phyloP scores from a whole-genome alignment of 495 filamentous ascomycete species.

The Penicillium pancosmium region DNA sequence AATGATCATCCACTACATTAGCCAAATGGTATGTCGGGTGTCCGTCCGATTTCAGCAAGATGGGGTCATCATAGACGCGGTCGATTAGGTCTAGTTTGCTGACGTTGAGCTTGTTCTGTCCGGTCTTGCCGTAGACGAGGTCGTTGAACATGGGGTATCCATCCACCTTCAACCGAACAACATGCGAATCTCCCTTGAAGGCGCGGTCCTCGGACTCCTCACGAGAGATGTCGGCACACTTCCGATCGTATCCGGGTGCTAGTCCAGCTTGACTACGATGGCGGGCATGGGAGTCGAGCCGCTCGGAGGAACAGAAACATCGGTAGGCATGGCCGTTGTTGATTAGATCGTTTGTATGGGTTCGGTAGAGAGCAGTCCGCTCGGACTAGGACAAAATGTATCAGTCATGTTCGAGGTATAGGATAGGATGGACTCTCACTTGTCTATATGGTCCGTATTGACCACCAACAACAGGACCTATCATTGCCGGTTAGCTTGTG shows the following conservation, averaged over 20 bases:
- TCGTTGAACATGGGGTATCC: conserved; percentile 66
- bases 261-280: conserved; percentile 60
- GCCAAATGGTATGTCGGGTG: conserved; percentile 95
- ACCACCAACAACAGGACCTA: conserved; percentile 79
- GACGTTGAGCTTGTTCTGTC: conserved; percentile 49
- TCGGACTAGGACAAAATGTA: conserved; percentile 63
- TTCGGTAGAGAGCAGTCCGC: conserved; percentile 69
- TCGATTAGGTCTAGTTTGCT: conserved; percentile 46
- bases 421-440: conserved; percentile 44
- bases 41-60: conserved; percentile 88
- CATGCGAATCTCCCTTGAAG: conserved; percentile 67
- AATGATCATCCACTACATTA: conserved; percentile 93
- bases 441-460: conserved; percentile 85
- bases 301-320: conserved; percentile 84
- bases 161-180: conserved; percentile 72
- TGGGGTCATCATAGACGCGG: conserved; percentile 69
- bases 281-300: conserved; percentile 64
- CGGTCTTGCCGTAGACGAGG: conserved; percentile 71
- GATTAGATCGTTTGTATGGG: conserved; percentile 73
- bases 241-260: conserved; percentile 74
- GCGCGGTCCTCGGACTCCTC: conserved; percentile 72
- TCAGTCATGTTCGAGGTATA: conserved; percentile 11
- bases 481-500: not conserved
- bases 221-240: conserved; percentile 65
- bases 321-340: conserved; percentile 76